phyloP scores from a whole-genome alignment of 2,329 filamentous ascomycete genomes.

The Drechslerella coelobrocha region DNA sequence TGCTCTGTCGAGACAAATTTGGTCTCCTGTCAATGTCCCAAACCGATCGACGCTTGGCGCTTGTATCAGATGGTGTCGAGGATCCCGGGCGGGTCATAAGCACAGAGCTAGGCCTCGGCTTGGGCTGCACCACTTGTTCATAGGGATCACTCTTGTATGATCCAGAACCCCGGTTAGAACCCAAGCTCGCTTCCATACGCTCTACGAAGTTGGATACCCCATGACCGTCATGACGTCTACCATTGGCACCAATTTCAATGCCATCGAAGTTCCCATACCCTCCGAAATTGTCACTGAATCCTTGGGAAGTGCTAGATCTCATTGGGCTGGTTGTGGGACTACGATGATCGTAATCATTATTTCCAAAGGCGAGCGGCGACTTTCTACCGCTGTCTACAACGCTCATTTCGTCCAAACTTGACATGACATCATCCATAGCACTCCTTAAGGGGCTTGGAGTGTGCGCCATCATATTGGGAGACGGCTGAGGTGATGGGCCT shows the following conservation, averaged over 20 bases:
- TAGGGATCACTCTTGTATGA: conserved; percentile 38
- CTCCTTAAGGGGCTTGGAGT: conserved; percentile 91
- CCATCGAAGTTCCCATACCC: conserved; percentile 67
- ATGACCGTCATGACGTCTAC: conserved; percentile 26
- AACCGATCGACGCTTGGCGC: conserved; percentile 41
- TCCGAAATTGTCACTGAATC: conserved; percentile 65
- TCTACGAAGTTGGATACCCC: conserved; percentile 45
- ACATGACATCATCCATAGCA: conserved; percentile 98
- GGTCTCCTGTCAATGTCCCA: conserved; percentile 43
- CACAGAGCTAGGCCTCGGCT: conserved; percentile 31
- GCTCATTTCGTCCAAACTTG: conserved; percentile 84
- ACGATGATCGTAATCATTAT: conserved; percentile 38
- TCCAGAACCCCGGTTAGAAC: conserved; percentile 15
- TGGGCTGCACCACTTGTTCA: conserved; percentile 4
- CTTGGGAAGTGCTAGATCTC: conserved; percentile 76
- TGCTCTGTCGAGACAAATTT: conserved; percentile 48
- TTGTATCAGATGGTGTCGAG: conserved; percentile 27
- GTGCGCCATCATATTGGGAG: conserved; percentile 54
- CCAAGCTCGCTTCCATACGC: conserved; percentile 42
- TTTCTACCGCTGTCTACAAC: conserved; percentile 50
- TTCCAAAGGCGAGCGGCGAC: conserved; percentile 33
- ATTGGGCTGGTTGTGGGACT: conserved; percentile 51
- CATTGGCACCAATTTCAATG: conserved; percentile 58
- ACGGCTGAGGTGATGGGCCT: conserved; percentile 48
- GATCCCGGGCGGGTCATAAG: conserved; percentile 32